These are phyloP conservation scores for Xylariaceae sp. DNA, from an alignment of 2,329 filamentous ascomycete species.

Conservation along the genomic window DNA sequence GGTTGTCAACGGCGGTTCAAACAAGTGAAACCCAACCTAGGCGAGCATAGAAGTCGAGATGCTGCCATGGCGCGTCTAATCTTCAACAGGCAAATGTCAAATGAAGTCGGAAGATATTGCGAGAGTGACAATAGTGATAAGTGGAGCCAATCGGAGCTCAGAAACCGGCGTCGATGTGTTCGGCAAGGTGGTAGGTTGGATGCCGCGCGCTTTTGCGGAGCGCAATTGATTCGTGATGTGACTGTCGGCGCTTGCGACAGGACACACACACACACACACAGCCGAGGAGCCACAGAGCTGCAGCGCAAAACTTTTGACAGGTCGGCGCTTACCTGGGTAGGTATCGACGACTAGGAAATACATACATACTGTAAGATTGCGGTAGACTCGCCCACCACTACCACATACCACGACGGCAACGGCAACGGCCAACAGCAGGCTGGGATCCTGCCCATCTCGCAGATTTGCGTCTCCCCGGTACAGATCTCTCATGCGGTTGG, in stretches of 20 bases:
- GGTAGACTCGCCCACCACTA: background rate
- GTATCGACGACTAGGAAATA: background rate
- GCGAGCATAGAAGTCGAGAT: background rate
- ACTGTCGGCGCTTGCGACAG: background rate
- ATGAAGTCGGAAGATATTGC: background rate
- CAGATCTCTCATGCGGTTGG: conserved; percentile 20
- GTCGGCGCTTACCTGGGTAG: conserved; percentile 23
- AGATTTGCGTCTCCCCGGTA: conserved; percentile 18
- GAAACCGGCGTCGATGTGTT: conserved; percentile 5
- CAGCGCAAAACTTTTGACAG: background rate
- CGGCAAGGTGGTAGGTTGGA: background rate
- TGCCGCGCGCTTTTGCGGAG: conserved; percentile 22
- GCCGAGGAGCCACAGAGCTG: background rate
- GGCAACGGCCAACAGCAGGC: background rate
- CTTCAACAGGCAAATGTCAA: conserved; percentile 1
- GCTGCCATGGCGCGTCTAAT: background rate
- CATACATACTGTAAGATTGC: background rate
- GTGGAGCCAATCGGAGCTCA: conserved; percentile 12
- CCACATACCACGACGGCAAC: no score
- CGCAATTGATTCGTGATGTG: background rate
- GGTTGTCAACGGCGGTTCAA: background rate
- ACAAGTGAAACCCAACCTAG: conserved; percentile 5
- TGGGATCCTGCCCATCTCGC: conserved; percentile 12
- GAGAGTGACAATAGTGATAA: background rate
- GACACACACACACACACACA: background rate